Conservation (phyloP, 2,329 filamentous ascomycete species). For the Clonostachys sp. region DNA sequence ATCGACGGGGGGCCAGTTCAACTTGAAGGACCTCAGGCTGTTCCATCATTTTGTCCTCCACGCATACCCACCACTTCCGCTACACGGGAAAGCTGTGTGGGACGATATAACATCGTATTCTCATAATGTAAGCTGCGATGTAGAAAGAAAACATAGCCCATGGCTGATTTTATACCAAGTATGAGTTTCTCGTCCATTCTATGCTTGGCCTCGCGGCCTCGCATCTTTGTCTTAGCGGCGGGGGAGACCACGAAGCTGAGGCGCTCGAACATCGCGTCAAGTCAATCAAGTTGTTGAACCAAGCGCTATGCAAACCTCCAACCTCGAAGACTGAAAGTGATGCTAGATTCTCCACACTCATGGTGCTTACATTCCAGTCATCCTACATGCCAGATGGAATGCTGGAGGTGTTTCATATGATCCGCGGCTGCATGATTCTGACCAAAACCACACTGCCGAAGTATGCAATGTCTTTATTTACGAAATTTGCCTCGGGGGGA, state of each 20-base stretch:
- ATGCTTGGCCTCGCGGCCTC: conserved; percentile 34
- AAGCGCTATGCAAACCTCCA: conserved; percentile 16
- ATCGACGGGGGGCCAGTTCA: conserved; percentile 20
- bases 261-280: conserved; percentile 28
- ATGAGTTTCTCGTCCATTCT: conserved; percentile 31
- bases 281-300: conserved; percentile 27
- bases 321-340: conserved; percentile 17
- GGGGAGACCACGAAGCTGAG: not conserved
- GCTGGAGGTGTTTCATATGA: conserved; percentile 29
- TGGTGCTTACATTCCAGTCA: conserved; percentile 30
- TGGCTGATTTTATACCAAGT: conserved; percentile 13
- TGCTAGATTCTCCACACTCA: conserved; percentile 27
- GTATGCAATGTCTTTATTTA: not conserved
- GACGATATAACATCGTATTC: conserved; percentile 26
- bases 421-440: conserved; percentile 25
- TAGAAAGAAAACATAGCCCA: no score
- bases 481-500: no score
- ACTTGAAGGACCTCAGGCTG: conserved; percentile 39
- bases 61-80: conserved; percentile 33
- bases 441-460: not conserved
- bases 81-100: conserved; percentile 28
- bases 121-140: conserved; percentile 19
- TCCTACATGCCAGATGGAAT: conserved; percentile 32
- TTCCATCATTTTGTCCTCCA: conserved; percentile 47
- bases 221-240: conserved; percentile 16